A percentile compares a stretch with the other conserved stretches of the same genome.
Conservation (phyloP, 305 asterid species). For the Fraxinus dipetala region DNA sequence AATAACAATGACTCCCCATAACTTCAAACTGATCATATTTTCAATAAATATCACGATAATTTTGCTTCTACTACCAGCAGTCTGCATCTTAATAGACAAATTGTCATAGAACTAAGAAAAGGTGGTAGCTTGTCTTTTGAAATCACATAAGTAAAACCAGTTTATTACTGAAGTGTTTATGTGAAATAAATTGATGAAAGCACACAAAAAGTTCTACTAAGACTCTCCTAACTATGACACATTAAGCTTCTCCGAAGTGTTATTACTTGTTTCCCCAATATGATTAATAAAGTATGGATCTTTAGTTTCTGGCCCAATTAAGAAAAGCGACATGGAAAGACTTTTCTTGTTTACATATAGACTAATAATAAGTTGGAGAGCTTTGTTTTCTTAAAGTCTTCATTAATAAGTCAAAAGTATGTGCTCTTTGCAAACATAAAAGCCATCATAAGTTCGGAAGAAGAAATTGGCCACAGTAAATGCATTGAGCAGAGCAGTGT, state of each 20-base stretch:
- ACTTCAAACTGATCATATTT: background rate
- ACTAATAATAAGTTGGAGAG: background rate
- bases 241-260: background rate
- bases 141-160: background rate
- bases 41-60: background rate
- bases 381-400: background rate
- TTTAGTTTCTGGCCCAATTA: background rate
- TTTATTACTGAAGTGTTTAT: background rate
- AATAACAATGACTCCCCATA: background rate
- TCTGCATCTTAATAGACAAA: background rate
- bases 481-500: background rate
- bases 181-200: background rate
- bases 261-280: background rate
- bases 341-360: background rate
- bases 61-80: background rate
- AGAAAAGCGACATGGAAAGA: background rate
- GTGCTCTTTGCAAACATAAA: background rate
- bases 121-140: background rate
- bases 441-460: background rate
- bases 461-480: background rate
- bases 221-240: background rate
- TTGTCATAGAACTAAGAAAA: background rate
- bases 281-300: background rate
- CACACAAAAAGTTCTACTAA: background rate
- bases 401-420: background rate